Percentiles rank a stretch among this genome's conserved stretches.
Conservation (phyloP, 495 filamentous ascomycete genomes). For the Penicillium verhagenii region DNA sequence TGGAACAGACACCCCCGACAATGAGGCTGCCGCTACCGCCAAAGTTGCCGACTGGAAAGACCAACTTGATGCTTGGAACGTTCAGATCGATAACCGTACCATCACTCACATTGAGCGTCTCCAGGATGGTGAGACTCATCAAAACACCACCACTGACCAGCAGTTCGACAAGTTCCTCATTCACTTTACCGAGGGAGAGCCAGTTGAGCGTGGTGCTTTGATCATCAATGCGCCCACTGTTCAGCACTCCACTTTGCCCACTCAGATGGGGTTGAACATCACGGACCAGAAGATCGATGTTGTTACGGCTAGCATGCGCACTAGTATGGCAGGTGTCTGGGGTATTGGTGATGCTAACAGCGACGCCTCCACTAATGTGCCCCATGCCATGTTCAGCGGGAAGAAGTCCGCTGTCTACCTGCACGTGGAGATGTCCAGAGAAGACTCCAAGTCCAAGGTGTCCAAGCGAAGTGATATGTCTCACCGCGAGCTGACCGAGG, state of each 20-base stretch:
- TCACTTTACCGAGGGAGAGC: conserved; percentile 47
- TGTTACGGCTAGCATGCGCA: conserved; percentile 38
- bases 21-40: conserved; percentile 33
- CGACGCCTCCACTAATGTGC: conserved; percentile 58
- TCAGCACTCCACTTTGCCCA: conserved; percentile 38
- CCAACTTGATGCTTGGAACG: conserved; percentile 48
- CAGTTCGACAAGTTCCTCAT: conserved; percentile 52
- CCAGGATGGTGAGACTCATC: conserved; percentile 34
- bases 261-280: conserved; percentile 43
- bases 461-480: conserved; percentile 29
- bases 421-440: conserved; percentile 44
- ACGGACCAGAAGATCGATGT: conserved; percentile 47
- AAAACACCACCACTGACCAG: conserved; percentile 34
- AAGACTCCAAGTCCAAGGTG: conserved; percentile 34
- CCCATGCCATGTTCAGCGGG: conserved; percentile 57
- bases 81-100: conserved; percentile 53
- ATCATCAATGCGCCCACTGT: conserved; percentile 48
- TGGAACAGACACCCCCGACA: conserved; percentile 48
- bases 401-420: conserved; percentile 56
- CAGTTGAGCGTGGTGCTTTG: conserved; percentile 48
- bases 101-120: conserved; percentile 48
- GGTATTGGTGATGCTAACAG: conserved; percentile 57
- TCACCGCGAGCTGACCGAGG: conserved; percentile 26
- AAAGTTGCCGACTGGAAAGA: conserved; percentile 45
- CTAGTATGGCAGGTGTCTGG: conserved; percentile 51